These are phyloP conservation scores for Saccharomycopsis hybrid DNA, from an alignment of 1,139 yeast genomes.

Conservation along the genomic window DNA sequence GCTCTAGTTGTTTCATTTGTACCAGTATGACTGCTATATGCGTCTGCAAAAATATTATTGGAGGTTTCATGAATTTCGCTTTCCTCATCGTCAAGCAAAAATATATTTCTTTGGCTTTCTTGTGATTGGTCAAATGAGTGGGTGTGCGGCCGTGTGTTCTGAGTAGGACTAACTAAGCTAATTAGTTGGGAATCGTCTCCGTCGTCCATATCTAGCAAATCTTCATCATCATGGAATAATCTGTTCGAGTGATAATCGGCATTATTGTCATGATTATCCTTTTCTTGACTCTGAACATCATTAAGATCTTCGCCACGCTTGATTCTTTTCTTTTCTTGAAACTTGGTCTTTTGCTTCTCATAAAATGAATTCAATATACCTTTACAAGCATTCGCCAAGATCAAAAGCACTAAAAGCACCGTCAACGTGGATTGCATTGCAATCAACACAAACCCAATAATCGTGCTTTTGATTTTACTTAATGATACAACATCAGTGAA, in stretches of 20 bases:
- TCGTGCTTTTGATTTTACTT: slow-evolving; percentile 26
- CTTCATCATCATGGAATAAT: slow-evolving; percentile 2
- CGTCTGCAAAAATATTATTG: too few relatives aligned
- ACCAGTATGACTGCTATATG: too few relatives aligned
- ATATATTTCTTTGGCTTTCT: too few relatives aligned
- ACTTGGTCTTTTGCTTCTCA: slow-evolving; percentile 3
- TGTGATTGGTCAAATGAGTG: too few relatives aligned
- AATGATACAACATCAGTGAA: slow-evolving; percentile 29
- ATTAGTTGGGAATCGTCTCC: too few relatives aligned
- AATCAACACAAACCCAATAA: slow-evolving; percentile 28
- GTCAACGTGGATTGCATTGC: slow-evolving; percentile 28
- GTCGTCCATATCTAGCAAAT: too few relatives aligned
- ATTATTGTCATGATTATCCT: background rate
- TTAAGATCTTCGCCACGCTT: background rate
- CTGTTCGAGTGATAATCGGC: background rate
- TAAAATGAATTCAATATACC: slow-evolving; percentile 12
- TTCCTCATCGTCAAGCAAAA: too few relatives aligned
- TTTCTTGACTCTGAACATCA: background rate
- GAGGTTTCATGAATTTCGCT: too few relatives aligned
- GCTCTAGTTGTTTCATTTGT: too few relatives aligned
- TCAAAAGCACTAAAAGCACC: slow-evolving; percentile 25
- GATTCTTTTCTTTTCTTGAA: slow-evolving; percentile 1
- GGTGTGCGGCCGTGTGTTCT: too few relatives aligned
- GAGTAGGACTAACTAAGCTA: too few relatives aligned
- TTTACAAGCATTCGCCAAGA: slow-evolving; percentile 23